Percentiles rank a stretch among this genome's conserved stretches.
phyloP scores from a whole-genome alignment of 2,329 filamentous ascomycete species.

The Pseudocercospora fijiensis region DNA sequence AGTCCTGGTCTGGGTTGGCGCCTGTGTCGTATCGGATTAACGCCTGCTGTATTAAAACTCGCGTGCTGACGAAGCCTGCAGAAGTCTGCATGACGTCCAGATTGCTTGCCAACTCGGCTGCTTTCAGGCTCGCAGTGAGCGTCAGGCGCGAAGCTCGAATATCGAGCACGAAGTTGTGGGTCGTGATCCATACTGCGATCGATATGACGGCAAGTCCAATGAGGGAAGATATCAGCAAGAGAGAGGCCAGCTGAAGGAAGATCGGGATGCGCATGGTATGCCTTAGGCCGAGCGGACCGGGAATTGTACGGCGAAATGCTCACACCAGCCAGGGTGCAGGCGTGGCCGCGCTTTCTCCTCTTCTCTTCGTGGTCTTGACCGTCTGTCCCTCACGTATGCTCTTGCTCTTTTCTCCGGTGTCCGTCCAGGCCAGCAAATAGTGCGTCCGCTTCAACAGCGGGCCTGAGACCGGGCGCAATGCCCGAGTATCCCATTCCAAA shows the following conservation, averaged over 20 bases:
- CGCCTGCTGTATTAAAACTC: constrained; percentile 55
- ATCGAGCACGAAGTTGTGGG: constrained; percentile 59
- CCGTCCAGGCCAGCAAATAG: background rate
- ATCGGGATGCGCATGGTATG: constrained; percentile 76
- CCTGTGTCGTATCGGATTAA: constrained; percentile 55
- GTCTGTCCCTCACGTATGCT: background rate
- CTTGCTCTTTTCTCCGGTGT: background rate
- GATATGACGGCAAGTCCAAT: constrained; percentile 74
- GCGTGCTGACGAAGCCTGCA: constrained; percentile 68
- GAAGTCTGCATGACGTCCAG: constrained; percentile 76
- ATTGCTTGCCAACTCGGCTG: constrained; percentile 75
- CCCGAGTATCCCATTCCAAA: constrained; percentile 6
- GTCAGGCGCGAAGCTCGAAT: constrained; percentile 61
- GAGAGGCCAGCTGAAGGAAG: constrained; percentile 76
- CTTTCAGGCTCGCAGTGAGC: constrained; percentile 82
- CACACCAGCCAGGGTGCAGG: background rate
- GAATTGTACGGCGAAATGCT: background rate
- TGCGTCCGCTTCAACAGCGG: background rate
- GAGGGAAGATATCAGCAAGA: constrained; percentile 74
- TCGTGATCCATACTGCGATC: constrained; percentile 68
- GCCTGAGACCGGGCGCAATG: background rate
- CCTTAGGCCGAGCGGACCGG: constrained; percentile 1
- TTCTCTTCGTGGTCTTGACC: background rate
- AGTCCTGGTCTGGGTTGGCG: constrained; percentile 60
- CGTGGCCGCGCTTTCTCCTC: background rate